phyloP scores from a whole-genome alignment of 129 eudicot species.

The Pulicaria dysenterica region DNA sequence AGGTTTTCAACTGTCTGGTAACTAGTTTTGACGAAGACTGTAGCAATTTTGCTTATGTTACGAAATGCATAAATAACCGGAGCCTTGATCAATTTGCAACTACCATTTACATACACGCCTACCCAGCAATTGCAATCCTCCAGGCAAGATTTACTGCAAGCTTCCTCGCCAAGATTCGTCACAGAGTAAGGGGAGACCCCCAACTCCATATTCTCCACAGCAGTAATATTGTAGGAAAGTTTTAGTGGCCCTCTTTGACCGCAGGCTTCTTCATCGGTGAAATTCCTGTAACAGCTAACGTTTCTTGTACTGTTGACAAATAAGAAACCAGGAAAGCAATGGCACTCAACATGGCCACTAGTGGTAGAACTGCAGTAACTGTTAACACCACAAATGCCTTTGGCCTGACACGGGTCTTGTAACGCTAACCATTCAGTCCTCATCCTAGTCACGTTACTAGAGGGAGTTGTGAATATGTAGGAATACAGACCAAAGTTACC shows the following conservation, averaged over 20 bases:
- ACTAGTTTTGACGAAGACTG: constrained; percentile 35
- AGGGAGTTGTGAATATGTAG: constrained; percentile 24
- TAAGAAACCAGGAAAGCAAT: constrained; percentile 41
- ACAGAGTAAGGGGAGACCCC: constrained; percentile 8
- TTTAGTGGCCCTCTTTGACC: not conserved
- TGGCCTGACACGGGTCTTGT: constrained; percentile 25
- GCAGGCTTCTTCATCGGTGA: constrained; percentile 36
- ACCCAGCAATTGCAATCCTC: constrained; percentile 45
- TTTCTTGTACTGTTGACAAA: not conserved
- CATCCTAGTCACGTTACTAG: not conserved
- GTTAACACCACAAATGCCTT: constrained; percentile 40
- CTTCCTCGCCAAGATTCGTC: not conserved
- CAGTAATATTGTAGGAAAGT: constrained; percentile 7
- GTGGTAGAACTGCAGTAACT: constrained; percentile 29
- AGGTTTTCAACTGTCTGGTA: not conserved
- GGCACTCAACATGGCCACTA: not conserved
- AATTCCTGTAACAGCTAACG: constrained; percentile 41
- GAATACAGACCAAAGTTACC: constrained; percentile 42
- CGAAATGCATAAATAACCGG: constrained; percentile 26
- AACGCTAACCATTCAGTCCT: constrained; percentile 27
- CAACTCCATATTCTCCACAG: not conserved
- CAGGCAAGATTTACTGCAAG: constrained; percentile 30
- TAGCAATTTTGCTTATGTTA: not conserved
- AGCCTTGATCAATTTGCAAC: constrained; percentile 19
- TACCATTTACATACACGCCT: not conserved